phyloP scores from a whole-genome alignment of 257 asterid genomes.

The Cordia subcordata region DNA sequence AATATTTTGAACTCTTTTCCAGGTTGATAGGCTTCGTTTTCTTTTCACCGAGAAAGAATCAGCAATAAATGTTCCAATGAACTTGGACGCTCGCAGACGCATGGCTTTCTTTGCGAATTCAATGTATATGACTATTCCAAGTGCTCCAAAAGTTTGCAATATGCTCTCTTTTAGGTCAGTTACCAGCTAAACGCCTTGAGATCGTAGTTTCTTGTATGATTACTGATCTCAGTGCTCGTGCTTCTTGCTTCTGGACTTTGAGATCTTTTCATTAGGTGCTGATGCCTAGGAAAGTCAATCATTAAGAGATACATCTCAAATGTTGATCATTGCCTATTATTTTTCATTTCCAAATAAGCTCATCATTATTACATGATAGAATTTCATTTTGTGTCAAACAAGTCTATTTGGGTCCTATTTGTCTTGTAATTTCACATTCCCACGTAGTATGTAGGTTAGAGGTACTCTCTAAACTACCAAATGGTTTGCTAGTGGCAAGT shows the following conservation, averaged over 20 bases:
- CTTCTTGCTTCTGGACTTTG: neutral
- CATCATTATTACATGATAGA: too few relatives aligned
- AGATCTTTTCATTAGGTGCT: neutral
- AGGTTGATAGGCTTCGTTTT: slow-evolving; percentile 92
- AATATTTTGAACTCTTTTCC: slow-evolving; percentile 9
- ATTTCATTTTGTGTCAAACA: too few relatives aligned
- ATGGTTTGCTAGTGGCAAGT: too few relatives aligned
- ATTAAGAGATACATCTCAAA: too few relatives aligned
- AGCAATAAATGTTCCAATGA: slow-evolving; percentile 88
- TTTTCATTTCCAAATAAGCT: too few relatives aligned
- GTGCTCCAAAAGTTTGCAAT: slow-evolving; percentile 88
- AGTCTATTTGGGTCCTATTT: too few relatives aligned
- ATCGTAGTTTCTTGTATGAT: slow-evolving; percentile 9
- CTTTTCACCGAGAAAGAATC: slow-evolving; percentile 95
- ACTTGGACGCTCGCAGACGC: slow-evolving; percentile 93
- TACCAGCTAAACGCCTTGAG: slow-evolving; percentile 18
- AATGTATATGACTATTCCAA: slow-evolving; percentile 87
- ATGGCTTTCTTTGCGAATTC: slow-evolving; percentile 94
- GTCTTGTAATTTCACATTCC: too few relatives aligned
- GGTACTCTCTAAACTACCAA: too few relatives aligned
- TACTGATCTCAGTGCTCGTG: slow-evolving; percentile 10
- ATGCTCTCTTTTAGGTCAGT: slow-evolving; percentile 97
- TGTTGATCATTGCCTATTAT: too few relatives aligned
- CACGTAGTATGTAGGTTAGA: too few relatives aligned
- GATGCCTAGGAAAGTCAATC: too few relatives aligned